Percentiles rank a stretch among this genome's conserved stretches.
Conservation (phyloP, 371 early-diverging fungal genomes). For the Cladochytrium tenue region DNA sequence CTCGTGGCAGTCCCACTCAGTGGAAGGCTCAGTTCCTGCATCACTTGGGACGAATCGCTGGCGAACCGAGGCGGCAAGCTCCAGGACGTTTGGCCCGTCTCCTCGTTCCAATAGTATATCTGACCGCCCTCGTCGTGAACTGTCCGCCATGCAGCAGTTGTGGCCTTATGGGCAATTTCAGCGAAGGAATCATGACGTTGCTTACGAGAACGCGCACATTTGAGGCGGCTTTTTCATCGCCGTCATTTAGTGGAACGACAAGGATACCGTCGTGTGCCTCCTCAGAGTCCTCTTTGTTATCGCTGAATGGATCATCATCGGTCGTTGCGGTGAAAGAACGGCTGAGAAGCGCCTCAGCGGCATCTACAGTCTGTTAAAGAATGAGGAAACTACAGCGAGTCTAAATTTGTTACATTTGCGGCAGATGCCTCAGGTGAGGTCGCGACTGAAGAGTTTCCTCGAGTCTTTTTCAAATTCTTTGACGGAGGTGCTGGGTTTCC, state of each 20-base stretch:
- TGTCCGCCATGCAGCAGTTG: slow-evolving; percentile 32
- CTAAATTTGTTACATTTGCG: not conserved
- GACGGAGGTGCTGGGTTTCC: too few species aligned
- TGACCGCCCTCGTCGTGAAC: slow-evolving; percentile 34
- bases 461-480: too few species aligned
- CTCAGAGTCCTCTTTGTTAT: slow-evolving; percentile 4
- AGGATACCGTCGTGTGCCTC: not conserved
- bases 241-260: not conserved
- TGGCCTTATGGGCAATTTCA: not conserved
- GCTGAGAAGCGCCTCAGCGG: not conserved
- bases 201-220: not conserved
- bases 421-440: too few species aligned
- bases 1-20: too few species aligned
- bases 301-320: slow-evolving; percentile 6
- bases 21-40: too few species aligned
- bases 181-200: not conserved
- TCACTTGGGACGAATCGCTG: slow-evolving; percentile 6
- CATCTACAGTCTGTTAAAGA: not conserved
- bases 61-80: slow-evolving; percentile 19
- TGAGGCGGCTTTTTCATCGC: not conserved
- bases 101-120: slow-evolving; percentile 51
- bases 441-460: not conserved
- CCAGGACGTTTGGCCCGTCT: slow-evolving; percentile 47
- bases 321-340: not conserved
- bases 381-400: not conserved